phyloP scores from a whole-genome alignment of 768 basidiomycete genomes.

The Russula emetica region DNA sequence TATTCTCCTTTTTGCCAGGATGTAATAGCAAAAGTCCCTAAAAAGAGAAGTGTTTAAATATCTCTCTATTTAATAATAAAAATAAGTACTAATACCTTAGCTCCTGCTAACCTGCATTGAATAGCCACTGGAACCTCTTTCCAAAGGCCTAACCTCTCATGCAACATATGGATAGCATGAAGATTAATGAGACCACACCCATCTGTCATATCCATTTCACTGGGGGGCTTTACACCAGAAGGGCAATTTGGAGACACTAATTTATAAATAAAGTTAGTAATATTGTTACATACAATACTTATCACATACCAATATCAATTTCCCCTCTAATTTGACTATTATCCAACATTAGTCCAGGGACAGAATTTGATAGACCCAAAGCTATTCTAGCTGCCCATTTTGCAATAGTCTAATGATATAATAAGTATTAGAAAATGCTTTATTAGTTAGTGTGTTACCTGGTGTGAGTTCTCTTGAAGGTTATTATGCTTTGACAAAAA shows the following conservation, averaged over 20 bases:
- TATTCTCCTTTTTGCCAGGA: constrained; percentile 24
- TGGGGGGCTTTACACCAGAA: constrained; percentile 29
- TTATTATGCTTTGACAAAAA: constrained; percentile 58
- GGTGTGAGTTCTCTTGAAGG: constrained; percentile 42
- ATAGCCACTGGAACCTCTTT: constrained; percentile 31
- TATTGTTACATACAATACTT: neutral
- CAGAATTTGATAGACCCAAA: constrained; percentile 59
- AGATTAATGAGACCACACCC: constrained; percentile 70
- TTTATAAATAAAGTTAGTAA: constrained; percentile 6
- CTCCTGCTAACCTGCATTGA: constrained; percentile 34
- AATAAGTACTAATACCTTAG: constrained; percentile 29
- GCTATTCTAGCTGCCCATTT: constrained; percentile 64
- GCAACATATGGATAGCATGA: constrained; percentile 38
- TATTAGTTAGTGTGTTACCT: constrained; percentile 38
- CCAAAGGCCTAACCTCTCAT: constrained; percentile 28
- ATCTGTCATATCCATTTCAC: constrained; percentile 53
- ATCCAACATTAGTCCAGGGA: constrained; percentile 48
- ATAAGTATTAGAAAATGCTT: neutral
- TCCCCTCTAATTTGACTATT: constrained; percentile 38
- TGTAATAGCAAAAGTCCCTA: constrained; percentile 35
- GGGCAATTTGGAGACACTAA: constrained; percentile 32
- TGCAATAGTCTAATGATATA: constrained; percentile 45
- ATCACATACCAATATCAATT: constrained; percentile 47
- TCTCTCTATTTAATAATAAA: neutral
- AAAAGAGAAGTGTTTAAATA: neutral